These are phyloP conservation scores for Cucurbita argyrosperma DNA, from an alignment of 306 rosid species.

Conservation along the genomic window DNA sequence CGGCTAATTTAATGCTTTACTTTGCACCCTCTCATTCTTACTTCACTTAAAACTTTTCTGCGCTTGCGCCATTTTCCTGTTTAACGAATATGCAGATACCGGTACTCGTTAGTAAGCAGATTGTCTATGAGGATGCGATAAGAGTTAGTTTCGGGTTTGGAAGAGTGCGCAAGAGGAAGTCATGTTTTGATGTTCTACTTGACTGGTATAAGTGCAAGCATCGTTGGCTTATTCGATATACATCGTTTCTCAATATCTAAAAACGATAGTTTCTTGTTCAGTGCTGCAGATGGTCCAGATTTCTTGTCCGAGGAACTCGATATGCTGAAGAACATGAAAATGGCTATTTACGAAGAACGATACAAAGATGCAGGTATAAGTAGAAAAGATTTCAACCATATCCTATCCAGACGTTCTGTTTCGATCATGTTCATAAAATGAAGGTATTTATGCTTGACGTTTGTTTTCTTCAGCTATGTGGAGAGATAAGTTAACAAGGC, in stretches of 20 bases:
- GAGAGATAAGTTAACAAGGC: slow-evolving; percentile 61
- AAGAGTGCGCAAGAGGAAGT: slow-evolving; percentile 34
- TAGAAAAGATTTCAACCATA: background rate
- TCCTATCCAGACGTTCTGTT: background rate
- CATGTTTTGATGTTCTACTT: slow-evolving; percentile 66
- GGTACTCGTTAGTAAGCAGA: slow-evolving; percentile 72
- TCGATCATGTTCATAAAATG: background rate
- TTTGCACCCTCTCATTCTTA: background rate
- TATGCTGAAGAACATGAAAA: slow-evolving; percentile 57
- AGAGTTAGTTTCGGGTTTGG: slow-evolving; percentile 65
- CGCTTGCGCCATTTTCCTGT: background rate
- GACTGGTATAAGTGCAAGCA: slow-evolving; percentile 52
- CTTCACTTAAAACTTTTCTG: background rate
- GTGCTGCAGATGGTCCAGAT: slow-evolving; percentile 77
- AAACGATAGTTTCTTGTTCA: slow-evolving; percentile 19
- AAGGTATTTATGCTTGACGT: background rate
- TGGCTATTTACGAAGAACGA: slow-evolving; percentile 69
- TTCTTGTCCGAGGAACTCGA: slow-evolving; percentile 50
- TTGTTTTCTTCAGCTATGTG: slow-evolving; percentile 57
- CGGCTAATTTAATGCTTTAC: background rate
- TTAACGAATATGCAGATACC: slow-evolving; percentile 55
- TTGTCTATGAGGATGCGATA: slow-evolving; percentile 70
- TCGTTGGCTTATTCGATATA: background rate
- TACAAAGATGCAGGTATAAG: slow-evolving; percentile 73
- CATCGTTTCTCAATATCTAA: slow-evolving; percentile 3